Percentiles rank a stretch among this genome's conserved stretches.
These are phyloP conservation scores for Phytophthora tentaculata DNA, from an alignment of 352 stramenopile species.

Conservation along the genomic window DNA sequence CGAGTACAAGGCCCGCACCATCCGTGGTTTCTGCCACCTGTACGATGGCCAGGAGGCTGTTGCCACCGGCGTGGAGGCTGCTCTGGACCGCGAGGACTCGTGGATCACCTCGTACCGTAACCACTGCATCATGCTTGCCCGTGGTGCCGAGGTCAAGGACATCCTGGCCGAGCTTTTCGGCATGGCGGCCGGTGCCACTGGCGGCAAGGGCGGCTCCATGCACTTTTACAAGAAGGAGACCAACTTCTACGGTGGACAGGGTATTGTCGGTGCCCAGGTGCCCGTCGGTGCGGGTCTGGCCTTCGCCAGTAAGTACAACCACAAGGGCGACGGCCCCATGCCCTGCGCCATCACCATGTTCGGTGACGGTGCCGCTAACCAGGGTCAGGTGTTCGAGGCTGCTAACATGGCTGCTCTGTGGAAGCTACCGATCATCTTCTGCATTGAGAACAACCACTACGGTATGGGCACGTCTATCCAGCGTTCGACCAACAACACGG, in stretches of 20 bases:
- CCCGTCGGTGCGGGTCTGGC: constrained; percentile 97
- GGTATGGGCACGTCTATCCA: constrained; percentile 99
- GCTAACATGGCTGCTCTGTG: constrained; percentile 98
- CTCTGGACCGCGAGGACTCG: constrained; percentile 94
- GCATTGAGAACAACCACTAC: constrained; percentile 99
- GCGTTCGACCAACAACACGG: constrained; percentile 95
- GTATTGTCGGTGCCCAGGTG: constrained; percentile 99
- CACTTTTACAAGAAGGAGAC: constrained; percentile 99
- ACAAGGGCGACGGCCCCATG: constrained; percentile 89
- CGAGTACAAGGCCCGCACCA: constrained; percentile 99
- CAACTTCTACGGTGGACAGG: constrained; percentile 99
- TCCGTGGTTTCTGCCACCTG: constrained; percentile 99
- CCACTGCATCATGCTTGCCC: constrained; percentile 97
- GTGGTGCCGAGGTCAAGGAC: constrained; percentile 93
- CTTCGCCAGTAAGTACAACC: constrained; percentile 99
- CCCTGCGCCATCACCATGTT: constrained; percentile 98
- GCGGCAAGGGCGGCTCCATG: constrained; percentile 99
- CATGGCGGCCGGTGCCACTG: constrained; percentile 86
- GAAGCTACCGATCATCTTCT: constrained; percentile 99
- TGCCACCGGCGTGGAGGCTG: constrained; percentile 96
- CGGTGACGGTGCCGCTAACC: constrained; percentile 99
- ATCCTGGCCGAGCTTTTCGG: constrained; percentile 98
- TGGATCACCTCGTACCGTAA: constrained; percentile 99
- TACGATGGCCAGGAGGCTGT: constrained; percentile 99
- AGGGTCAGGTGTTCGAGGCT: constrained; percentile 98